Percentiles rank a stretch among this genome's conserved stretches.
phyloP scores from a whole-genome alignment of 2,329 filamentous ascomycete genomes.

The Cercospora sp. region DNA sequence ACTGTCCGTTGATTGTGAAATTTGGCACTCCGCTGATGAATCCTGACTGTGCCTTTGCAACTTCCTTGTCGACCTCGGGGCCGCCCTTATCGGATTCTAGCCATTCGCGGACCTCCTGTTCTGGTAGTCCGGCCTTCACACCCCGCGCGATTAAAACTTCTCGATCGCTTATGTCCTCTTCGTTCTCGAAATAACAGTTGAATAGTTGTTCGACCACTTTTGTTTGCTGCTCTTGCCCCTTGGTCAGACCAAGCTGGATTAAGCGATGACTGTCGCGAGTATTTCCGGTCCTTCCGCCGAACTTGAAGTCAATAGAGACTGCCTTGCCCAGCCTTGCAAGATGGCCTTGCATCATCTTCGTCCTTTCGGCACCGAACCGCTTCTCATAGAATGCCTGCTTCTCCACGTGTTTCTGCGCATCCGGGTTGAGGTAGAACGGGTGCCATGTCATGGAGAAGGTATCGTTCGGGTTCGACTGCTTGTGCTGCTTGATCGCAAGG shows the following conservation, averaged over 20 bases:
- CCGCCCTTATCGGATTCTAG: constrained; percentile 48
- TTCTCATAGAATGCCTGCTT: constrained; percentile 60
- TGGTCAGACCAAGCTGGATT: constrained; percentile 66
- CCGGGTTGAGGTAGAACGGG: constrained; percentile 78
- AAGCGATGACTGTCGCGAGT: constrained; percentile 79
- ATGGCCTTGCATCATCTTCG: constrained; percentile 58
- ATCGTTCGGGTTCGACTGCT: constrained; percentile 58
- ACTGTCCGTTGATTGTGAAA: constrained; percentile 69
- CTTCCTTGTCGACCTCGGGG: constrained; percentile 50
- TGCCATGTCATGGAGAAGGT: constrained; percentile 74
- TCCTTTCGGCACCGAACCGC: constrained; percentile 66
- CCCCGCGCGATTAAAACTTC: constrained; percentile 45
- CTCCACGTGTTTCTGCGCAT: constrained; percentile 55
- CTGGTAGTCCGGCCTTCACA: constrained; percentile 48
- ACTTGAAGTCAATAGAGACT: constrained; percentile 73
- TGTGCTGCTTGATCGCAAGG: constrained; percentile 67
- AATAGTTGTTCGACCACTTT: constrained; percentile 65
- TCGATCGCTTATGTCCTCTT: constrained; percentile 49
- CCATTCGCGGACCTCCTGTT: constrained; percentile 48
- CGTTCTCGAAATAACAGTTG: constrained; percentile 54
- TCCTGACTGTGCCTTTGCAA: constrained; percentile 47
- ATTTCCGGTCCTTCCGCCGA: constrained; percentile 70
- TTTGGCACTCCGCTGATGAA: constrained; percentile 70
- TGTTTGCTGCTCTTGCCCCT: constrained; percentile 57
- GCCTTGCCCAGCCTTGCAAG: constrained; percentile 59